phyloP scores from a whole-genome alignment of 345 rosid genomes.

The thale cress (Arabidopsis thaliana) region TAIR10.1 NC_003076.8:6034501-6035000 shows the following conservation, averaged over 20 bases:
- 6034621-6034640: slow-evolving; percentile 9
- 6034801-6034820: neutral
- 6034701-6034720: slow-evolving; percentile 81
- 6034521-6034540: neutral
- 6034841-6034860: neutral
- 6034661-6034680: neutral
- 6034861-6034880: neutral
- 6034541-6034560: slow-evolving; percentile 2
- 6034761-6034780: slow-evolving; percentile 71
- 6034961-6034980: slow-evolving; percentile 68
- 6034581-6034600: neutral
- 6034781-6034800: slow-evolving; percentile 10
- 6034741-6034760: slow-evolving; percentile 98
- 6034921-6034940: slow-evolving; percentile 97
- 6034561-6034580: neutral
- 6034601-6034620: neutral
- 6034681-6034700: neutral
- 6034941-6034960: slow-evolving; percentile 91
- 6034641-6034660: slow-evolving; percentile 17
- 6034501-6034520: neutral
- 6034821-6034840: neutral
- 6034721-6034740: slow-evolving; percentile 73
- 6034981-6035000: neutral
- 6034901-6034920: slow-evolving; percentile 33
- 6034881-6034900: neutral